Base-by-base conservation (phyloP, 495 filamentous ascomycete genomes). In the Daldinia childiae region DNA sequence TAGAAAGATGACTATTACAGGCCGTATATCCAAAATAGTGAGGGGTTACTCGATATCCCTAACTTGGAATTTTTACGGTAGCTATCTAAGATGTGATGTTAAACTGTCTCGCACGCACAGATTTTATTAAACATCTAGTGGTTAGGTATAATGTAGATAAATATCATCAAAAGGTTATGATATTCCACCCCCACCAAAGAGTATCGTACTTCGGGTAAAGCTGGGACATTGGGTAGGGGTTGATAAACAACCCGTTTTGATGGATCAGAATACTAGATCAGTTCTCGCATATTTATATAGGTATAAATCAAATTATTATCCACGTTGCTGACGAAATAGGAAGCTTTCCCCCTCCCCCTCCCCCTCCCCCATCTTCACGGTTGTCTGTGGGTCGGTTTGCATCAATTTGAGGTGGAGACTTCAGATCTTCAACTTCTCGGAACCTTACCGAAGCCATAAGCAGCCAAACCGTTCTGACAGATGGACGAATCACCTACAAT, bases 371-470 rank as follows among this genome's bases (percentile, higher is more conserved):
- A 60, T 54, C 45, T 60, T 66, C 55, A 39, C 45, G 19, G 45
- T 17, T 19, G 50, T 51, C 50, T 51, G 62, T 61, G 62, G 58
- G 63, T 71, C 21, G n/a, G 32, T 36, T 36, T 34, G 9, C 11
- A 36, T 57, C 27, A 30, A 58, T 58, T 66, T 15, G 52, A 43
- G 54, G 68, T 71, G 69, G 69, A 63, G 63, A 72, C 58, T 38
- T 48, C 30, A 54, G 58, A 66, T 72, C 69, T 67, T 58, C 19
- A 38, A 66, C n/a, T 63, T n/a, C 30, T 73, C 70, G 70, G 70
- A 66, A 73, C 32, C 30, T 50, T 73, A 58, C 65, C 70, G 70
- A 73, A 73, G 70, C 70, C 70, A 69, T 73, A 69, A 75, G 73
- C 73, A 75, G 75, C 75, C 75, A 75, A 58, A 62, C 64, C 70